Base-by-base conservation (phyloP, 495 filamentous ascomycete species). In the Pseudoneurospora amorphoporcata region DNA sequence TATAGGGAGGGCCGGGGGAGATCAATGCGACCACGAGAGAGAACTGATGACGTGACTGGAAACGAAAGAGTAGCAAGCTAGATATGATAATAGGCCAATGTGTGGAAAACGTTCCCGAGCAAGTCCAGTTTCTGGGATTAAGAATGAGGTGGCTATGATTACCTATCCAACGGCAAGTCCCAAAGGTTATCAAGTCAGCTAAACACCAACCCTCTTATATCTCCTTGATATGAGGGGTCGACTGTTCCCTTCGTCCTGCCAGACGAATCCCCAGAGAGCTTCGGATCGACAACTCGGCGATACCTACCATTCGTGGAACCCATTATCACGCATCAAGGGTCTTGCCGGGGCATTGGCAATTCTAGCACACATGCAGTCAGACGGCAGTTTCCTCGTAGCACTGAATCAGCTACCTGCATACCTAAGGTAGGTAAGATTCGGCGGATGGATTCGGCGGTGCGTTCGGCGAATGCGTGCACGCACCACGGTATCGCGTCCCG, bases 291-390 rank as follows among this genome's bases (percentile, higher is more conserved):
- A 14, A 68, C 29, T 68, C 65, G 6, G 29, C 65, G 29, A 68
- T 68, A 68, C 65, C 65, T 68, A 68, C 65, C 65, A 68, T 68
- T 9, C 65, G 65, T 68, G 65, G 65, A 68, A 68, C 65, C 65
- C 65, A 68, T 68, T 68, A 35, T 68, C 65, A 68, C 65, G 65
- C 65, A 68, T 68, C n/a, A 23, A 35, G 65, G 65, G 65, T 68
- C 65, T 68, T 68, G 32, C 65, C 29, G 29, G 65, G 65, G 65
- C 39, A 39, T 9, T 39, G 65, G 65, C 39, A 39, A 39, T 39
- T 39, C 39, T 39, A 39, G 39, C 39, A 39, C 39, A 23, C 23
- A 23, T 23, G 23, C 23, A 39, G 39, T 40, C 39, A 40, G 39
- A 40, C 39, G 39, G 39, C 39, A 40, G 8, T 40, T 40, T 2